Conservation (phyloP, 2,329 filamentous ascomycete genomes). For the Fusarium denticulatum region DNA sequence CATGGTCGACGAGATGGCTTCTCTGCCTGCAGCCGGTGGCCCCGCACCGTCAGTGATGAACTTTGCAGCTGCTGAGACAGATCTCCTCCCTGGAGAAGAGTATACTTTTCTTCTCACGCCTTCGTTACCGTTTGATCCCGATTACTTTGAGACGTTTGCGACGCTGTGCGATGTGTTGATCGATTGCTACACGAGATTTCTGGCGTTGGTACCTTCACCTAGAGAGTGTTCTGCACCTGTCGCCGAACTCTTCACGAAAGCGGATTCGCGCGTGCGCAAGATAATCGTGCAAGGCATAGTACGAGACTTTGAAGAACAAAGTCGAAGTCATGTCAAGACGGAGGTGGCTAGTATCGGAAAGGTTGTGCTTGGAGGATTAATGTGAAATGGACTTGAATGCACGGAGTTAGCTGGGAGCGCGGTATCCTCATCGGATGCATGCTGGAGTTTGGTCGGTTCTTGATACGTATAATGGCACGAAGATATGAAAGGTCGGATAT, state of each 20-base stretch:
- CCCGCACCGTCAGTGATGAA: constrained; percentile 60
- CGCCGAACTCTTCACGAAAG: constrained; percentile 89
- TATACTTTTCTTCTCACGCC: constrained; percentile 93
- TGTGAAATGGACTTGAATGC: constrained; percentile 56
- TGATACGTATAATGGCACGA: constrained; percentile 12
- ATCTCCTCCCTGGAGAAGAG: constrained; percentile 82
- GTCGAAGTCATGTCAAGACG: constrained; percentile 76
- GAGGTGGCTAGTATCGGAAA: constrained; percentile 89
- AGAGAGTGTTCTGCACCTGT: constrained; percentile 75
- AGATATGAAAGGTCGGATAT: constrained; percentile 21
- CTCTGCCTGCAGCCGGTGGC: constrained; percentile 38
- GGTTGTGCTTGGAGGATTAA: constrained; percentile 86
- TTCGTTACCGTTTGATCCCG: constrained; percentile 91
- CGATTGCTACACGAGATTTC: constrained; percentile 85
- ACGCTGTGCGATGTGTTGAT: constrained; percentile 96
- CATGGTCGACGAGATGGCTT: constrained; percentile 46
- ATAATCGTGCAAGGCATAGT: constrained; percentile 88
- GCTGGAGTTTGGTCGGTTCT: constrained; percentile 31
- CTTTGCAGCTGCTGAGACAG: constrained; percentile 69
- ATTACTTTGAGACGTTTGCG: constrained; percentile 96
- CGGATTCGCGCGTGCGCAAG: constrained; percentile 86
- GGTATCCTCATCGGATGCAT: constrained; percentile 35
- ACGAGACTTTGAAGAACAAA: constrained; percentile 92
- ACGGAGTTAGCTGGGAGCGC: constrained; percentile 35
- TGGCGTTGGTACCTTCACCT: constrained; percentile 79